Base-by-base conservation (phyloP, 1,284 basidiomycete species). In the Tausonia pullulans region DNA sequence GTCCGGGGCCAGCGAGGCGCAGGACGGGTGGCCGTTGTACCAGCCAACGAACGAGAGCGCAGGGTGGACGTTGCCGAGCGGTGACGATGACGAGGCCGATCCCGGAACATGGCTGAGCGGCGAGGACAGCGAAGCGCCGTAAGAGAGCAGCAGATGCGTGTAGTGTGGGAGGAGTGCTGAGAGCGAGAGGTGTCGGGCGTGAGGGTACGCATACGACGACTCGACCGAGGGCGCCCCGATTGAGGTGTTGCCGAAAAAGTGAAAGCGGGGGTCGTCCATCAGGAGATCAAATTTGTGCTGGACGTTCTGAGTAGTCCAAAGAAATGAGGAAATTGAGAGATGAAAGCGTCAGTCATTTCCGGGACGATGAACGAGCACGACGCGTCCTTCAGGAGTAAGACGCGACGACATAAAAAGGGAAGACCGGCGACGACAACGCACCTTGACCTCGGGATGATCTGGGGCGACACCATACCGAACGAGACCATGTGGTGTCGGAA, bases 381-480 rank as follows among this genome's bases (percentile, higher is more conserved):
- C 27, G 27, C 27, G 27, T 27, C 27, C 27, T 27, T 27, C 27
- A 27, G 51, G 4, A 43, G 4, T 41, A 27, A 13, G 44, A 10
- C 41, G 4, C 11, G 45, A 4, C 27, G 45, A 56, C 39, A 3
- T 16, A 40, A 41, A 63, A 55, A 44, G 39, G 45, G n/a, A 44
- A 52, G 16, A 41, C 8, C 49, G 27, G 27, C 27, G 27, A 27
- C 49, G 14, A 41, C 9, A 27, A 76, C 82, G 62, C 72, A 87
- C 92, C 82, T 97, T 98, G 73, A 98, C 95, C 79, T 98, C 95
- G 1, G 95, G 93, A 76, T 99, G 96, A 78, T 98, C 96, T 51
- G 96, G 95, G 8, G 96, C 96, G 6, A 99, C 96, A 1, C 96
- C 95, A 72, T 96, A 98, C 52, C 96, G 80, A 1, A 95, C 93